Conservation (phyloP, 2,329 filamentous ascomycete species). For the Fusarium oxysporum region DNA sequence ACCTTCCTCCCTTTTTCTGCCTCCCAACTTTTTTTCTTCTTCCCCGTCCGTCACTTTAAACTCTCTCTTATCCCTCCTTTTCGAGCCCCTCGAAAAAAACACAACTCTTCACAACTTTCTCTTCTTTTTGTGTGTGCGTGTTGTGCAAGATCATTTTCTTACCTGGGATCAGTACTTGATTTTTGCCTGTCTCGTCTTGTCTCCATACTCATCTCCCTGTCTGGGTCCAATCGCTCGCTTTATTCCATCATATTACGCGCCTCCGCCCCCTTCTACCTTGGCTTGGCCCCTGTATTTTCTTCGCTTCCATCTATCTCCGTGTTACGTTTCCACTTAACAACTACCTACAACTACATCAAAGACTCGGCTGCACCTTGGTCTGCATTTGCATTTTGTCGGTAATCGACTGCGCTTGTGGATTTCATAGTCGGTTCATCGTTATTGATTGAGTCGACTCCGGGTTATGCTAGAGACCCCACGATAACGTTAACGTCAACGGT, state of each 20-base stretch:
- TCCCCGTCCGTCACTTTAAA: not conserved
- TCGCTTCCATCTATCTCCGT: constrained; percentile 39
- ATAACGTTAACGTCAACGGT: constrained; percentile 13
- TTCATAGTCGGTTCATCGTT: constrained; percentile 13
- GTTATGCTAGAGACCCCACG: constrained; percentile 24
- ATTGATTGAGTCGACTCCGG: constrained; percentile 1
- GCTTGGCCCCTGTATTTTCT: constrained; percentile 40
- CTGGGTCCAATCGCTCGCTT: constrained; percentile 39
- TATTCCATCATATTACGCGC: constrained; percentile 27
- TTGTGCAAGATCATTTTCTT: constrained; percentile 1
- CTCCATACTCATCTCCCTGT: constrained; percentile 27
- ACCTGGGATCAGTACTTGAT: not conserved
- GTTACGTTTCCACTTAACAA: constrained; percentile 37
- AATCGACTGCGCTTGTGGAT: constrained; percentile 27
- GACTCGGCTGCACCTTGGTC: constrained; percentile 21
- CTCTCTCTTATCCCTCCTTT: constrained; percentile 15
- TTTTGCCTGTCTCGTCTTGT: constrained; percentile 22
- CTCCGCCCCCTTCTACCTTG: constrained; percentile 28
- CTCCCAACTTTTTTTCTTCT: not conserved
- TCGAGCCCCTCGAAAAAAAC: not conserved
- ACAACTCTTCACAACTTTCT: not conserved
- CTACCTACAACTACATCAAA: constrained; percentile 33
- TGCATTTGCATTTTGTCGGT: constrained; percentile 23
- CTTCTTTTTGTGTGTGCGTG: constrained; percentile 3
- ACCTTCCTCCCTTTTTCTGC: constrained; percentile 20